Evolutionary conservation across 192 early-diverging fungal species (phyloP).

Genomic region (Powellomyces hirtus): DNA sequence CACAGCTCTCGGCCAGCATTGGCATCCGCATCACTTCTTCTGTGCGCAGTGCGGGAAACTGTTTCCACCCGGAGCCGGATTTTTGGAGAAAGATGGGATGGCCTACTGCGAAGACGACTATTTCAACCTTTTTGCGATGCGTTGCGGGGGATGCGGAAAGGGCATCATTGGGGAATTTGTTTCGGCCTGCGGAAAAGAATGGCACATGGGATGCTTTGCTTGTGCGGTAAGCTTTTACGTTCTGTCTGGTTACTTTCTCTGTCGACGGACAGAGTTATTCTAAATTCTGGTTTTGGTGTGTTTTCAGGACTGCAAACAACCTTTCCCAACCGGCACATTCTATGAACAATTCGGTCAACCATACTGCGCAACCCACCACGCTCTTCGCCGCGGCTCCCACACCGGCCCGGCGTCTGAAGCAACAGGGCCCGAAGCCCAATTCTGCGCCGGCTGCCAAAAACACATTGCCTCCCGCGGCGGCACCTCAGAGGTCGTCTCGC

Average conservation of each 20-base stretch:
- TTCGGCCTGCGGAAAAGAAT: conserved; percentile 39
- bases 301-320: conserved; percentile 37
- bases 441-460: conserved; percentile 2
- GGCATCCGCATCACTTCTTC: conserved; percentile 48
- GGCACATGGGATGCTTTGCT: conserved; percentile 41
- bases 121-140: conserved; percentile 33
- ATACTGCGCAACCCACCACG: conserved; percentile 40
- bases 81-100: conserved; percentile 32
- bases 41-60: conserved; percentile 41
- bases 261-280: background rate
- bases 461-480: background rate
- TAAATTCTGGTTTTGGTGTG: background rate
- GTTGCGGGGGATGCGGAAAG: conserved; percentile 34
- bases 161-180: conserved; percentile 41
- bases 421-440: background rate
- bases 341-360: conserved; percentile 38
- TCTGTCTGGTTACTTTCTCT: background rate
- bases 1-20: conserved; percentile 27
- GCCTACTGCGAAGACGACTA: conserved; percentile 43
- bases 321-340: conserved; percentile 37
- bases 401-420: background rate
- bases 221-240: conserved; percentile 28
- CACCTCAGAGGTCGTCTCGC: background rate
- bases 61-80: conserved; percentile 31
- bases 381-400: conserved; percentile 17